Evolutionary conservation across 257 asterid genomes (phyloP), one percentile per base, ranked within the genome.

Genomic region (Datura wrightii): DNA sequence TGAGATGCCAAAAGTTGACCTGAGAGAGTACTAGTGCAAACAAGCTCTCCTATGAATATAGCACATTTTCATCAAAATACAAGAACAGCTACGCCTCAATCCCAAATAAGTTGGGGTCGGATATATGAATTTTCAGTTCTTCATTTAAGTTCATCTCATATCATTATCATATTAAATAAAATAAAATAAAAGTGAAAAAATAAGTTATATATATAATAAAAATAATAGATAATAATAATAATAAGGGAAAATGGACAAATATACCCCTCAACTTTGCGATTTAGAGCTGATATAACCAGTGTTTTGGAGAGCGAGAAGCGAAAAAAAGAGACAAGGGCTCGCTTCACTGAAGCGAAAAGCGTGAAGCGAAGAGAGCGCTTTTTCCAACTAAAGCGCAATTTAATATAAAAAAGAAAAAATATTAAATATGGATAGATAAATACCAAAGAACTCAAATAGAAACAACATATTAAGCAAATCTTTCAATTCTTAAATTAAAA

Each of bases 1-100:
- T 24, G 41, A 48, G 58, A 74, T 74, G 44, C 62, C 62, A 52
- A 34, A 76, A 76, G 63, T 78, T 48, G 81, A 74, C 42, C 37
- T 65, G 54, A 70, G 36, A 8, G 56, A 31, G 58, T 74, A 48
- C 81, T 10, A 19, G 80, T 19, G 80, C 59, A 76, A 52, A 50
- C 82, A 34, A 50, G 34, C 56, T 24, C 44, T 65, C 42, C 44
- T 6, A 65, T 34, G 1, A 34, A 34, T 34, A 13, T 36, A 65
- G 72, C 5, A 1, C 52, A 69, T 7, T 39, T 39, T 69, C 52
- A 39, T 69, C 1, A 69, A 69, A 39, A 0, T 39, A 67, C 44
- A 65, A 10, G 24, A 31, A 65, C n/a, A 65, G 36, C 72, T 65
- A 65, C 7, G 46, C 10, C 5, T 65, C 72, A 24, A 24, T 24